Base-by-base conservation (phyloP, 768 basidiomycete species). In the Trametes elegans region DNA sequence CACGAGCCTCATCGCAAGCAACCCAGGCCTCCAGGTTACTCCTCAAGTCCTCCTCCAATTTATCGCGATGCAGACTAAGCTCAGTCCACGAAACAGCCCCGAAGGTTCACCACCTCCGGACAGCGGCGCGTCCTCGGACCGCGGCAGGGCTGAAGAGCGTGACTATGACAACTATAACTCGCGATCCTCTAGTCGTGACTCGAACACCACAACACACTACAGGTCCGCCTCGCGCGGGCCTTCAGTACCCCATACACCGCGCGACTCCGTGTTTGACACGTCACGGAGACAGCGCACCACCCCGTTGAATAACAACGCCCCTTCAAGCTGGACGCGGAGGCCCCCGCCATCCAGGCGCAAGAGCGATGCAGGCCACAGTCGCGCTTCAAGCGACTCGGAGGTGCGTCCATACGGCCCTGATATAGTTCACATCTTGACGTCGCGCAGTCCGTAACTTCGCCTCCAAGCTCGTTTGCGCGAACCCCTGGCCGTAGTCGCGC, bases 311-410 rank as follows among this genome's bases (percentile, higher is more conserved):
- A 73, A 68, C 19, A 55, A 50, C 26, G 81, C 87, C 1, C 90
- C 90, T 0, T 90, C 90, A 3, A 90, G 87, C 61, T 91, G 89
- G 86, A 65, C 79, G 26, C 85, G 82, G 58, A 80, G 87, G 3
- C 88, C 87, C 4, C 88, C 88, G 13, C 84, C 85, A 6, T 71
- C 77, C 41, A 76, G 90, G 49, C 74, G 88, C 49, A 88, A 79
- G 71, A 91, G 90, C 57, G 81, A 88, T 61, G 88, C 87, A 9
- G 85, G 86, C n/a, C 69, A 74, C 38, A 70, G 68, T 36, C 74
- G 71, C 23, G 68, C 72, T 7, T 58, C 67, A 42, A 91, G 90
- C 62, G 90, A 93, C 61, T 83, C 84, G 2, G 90, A 93, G 76
- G 90, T 89, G 38, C 46, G 79, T 61, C 3, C 27, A 24, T 27